Evolutionary conservation across 345 rosid species (phyloP).

Genomic region (Corchorus olitorius): DNA sequence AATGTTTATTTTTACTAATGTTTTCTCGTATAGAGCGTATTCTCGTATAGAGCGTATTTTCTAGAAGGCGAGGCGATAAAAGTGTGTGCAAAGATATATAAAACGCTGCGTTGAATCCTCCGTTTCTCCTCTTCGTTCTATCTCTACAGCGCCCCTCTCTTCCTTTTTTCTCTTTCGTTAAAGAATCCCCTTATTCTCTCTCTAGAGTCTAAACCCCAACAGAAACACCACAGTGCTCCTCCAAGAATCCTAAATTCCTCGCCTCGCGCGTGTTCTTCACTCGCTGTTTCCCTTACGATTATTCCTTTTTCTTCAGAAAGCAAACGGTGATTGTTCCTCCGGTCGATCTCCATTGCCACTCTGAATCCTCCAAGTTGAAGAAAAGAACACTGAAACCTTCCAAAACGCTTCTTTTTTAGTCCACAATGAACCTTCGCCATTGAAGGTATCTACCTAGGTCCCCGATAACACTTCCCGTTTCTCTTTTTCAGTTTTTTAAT

Average conservation of each 20-base stretch:
- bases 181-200: background rate
- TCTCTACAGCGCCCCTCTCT: background rate
- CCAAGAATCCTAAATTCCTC: constrained; percentile 24
- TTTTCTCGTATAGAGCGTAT: background rate
- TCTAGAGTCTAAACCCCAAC: background rate
- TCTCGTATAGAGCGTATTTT: no score
- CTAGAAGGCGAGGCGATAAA: background rate
- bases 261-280: constrained; percentile 23
- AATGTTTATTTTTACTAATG: background rate
- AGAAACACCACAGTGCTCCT: constrained; percentile 14
- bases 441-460: constrained; percentile 26
- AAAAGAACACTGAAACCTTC: constrained; percentile 12
- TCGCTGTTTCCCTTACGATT: constrained; percentile 1
- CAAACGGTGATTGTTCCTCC: background rate
- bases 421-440: constrained; percentile 24
- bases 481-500: background rate
- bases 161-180: background rate
- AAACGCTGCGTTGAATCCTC: constrained; percentile 38
- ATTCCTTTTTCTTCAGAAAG: background rate
- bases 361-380: constrained; percentile 17
- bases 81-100: constrained; percentile 32
- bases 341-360: constrained; percentile 13
- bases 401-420: constrained; percentile 21
- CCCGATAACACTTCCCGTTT: background rate
- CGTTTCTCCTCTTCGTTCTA: constrained; percentile 2